Evolutionary conservation across 441 rosid genomes (phyloP), one percentile per base, ranked within the genome.

Genomic region (Croton setiger): DNA sequence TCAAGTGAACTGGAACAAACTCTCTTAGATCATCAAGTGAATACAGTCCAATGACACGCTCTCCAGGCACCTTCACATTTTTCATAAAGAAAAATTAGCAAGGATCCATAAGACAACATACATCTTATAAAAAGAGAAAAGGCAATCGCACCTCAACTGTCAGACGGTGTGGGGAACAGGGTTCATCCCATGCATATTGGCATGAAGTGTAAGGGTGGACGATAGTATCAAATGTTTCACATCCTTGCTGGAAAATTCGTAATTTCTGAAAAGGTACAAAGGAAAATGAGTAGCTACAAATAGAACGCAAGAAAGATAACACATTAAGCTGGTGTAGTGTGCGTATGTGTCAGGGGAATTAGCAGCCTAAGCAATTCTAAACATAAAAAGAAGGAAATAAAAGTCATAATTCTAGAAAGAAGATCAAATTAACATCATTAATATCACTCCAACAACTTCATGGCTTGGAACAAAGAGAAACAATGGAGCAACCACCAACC

Each of bases 111-210:
- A 31, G 66, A 65, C 37, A 66, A 20, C 17, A 4, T 17, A 10
- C 44, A 20, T 55, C 61, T 60, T 68, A 31, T 20, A 36, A n/a
- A 53, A 60, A 39, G 15, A 37, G 51, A 44, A 41, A 35, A 53
- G 64, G 53, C 37, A 56, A 54, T 54, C 61, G 68, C 83, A 95
- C 99, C 97, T 95, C 98, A 73, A 95, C 76, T 71, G 85, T 79
- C 65, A 95, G 87, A 80, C 96, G 93, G 77, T 89, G 97, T 31
- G 98, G 97, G 79, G 78, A 92, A 78, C 86, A 86, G 57, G 98
- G 97, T 81, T 95, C 99, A 88, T 95, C 99, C 99, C 99, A 95
- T 51, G 99, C 97, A 85, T 95, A 92, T 58, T 92, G 93, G 80
- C 86, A 86, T 61, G 92, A 90, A 51, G 88, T 83, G 74, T 92